Evolutionary conservation across 192 early-diverging fungal genomes (phyloP).

Genomic region (Spizellomyces sp.): DNA sequence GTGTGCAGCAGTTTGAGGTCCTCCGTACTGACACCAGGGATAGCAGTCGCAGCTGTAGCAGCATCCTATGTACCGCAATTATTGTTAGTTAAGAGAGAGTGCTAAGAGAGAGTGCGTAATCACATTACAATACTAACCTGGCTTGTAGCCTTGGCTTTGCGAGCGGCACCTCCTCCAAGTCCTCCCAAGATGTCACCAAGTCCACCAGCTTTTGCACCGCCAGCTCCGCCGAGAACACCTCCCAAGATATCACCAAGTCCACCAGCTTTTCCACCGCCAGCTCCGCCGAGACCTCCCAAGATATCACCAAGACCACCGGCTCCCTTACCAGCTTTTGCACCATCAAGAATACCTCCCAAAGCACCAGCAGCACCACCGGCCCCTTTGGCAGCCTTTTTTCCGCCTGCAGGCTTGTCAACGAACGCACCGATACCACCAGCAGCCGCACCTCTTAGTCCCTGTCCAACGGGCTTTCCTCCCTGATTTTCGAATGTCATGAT

Average conservation of each 20-base stretch:
- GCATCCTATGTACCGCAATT: too few relatives aligned
- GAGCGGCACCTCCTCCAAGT: too few relatives aligned
- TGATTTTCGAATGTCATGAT: constrained; percentile 10
- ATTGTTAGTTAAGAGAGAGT: too few relatives aligned
- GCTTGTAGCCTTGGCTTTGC: too few relatives aligned
- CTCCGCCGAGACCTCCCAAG: not conserved
- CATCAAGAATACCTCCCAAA: not conserved
- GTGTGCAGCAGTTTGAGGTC: too few relatives aligned
- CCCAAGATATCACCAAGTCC: not conserved
- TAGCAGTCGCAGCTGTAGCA: too few relatives aligned
- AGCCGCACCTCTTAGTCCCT: not conserved
- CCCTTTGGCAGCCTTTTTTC: not conserved
- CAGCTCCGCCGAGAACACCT: not conserved
- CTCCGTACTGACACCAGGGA: too few relatives aligned
- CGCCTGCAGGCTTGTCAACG: not conserved
- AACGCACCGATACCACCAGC: constrained; percentile 3
- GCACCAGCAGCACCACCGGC: not conserved
- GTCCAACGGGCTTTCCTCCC: constrained; percentile 12
- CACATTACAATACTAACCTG: too few relatives aligned
- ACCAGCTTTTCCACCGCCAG: not conserved
- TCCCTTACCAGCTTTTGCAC: not conserved
- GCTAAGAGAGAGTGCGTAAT: too few relatives aligned
- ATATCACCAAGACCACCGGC: constrained; percentile 1
- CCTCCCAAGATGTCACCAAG: not conserved
- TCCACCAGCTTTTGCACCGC: not conserved